Percentiles rank a stretch among this genome's conserved stretches.
These are phyloP conservation scores for Neurospora sublineolata DNA, from an alignment of 495 filamentous ascomycete species.

Conservation along the genomic window DNA sequence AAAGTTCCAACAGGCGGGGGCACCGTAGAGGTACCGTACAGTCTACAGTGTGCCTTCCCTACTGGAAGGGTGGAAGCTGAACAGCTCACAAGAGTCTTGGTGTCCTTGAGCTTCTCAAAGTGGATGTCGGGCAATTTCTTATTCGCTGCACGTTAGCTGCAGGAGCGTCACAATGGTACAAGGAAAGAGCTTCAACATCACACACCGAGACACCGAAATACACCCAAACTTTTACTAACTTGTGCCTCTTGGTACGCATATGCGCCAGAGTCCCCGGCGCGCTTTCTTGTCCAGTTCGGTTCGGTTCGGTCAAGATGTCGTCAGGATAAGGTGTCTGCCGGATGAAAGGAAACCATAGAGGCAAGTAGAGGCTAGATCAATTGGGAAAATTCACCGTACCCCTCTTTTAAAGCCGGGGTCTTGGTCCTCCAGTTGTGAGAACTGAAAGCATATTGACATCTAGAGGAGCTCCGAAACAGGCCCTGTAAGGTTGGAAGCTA, in stretches of 20 bases:
- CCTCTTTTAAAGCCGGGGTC: background rate
- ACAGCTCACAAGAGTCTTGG: background rate
- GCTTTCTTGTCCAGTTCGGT: background rate
- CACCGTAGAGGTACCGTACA: background rate
- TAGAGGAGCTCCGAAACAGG: background rate
- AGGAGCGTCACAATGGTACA: conserved; percentile 10
- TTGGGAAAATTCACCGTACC: background rate
- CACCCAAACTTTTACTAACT: background rate
- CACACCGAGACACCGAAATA: background rate
- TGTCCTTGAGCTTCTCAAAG: conserved; percentile 15
- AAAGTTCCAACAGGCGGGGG: background rate
- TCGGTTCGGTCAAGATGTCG: background rate
- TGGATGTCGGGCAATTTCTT: conserved; percentile 27
- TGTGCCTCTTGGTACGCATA: background rate
- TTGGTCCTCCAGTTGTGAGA: background rate
- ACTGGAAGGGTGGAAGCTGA: background rate
- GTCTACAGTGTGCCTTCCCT: background rate
- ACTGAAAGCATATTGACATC: no score
- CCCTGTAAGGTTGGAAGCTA: background rate
- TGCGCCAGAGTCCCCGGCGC: background rate
- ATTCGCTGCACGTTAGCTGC: conserved; percentile 18
- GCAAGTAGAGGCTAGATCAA: background rate
- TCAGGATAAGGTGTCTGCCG: background rate
- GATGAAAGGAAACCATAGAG: background rate
- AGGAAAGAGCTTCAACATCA: background rate